A percentile compares a stretch with the other conserved stretches of the same genome.
phyloP scores from a whole-genome alignment of 495 filamentous ascomycete species.

The Podospora tetraspora region DNA sequence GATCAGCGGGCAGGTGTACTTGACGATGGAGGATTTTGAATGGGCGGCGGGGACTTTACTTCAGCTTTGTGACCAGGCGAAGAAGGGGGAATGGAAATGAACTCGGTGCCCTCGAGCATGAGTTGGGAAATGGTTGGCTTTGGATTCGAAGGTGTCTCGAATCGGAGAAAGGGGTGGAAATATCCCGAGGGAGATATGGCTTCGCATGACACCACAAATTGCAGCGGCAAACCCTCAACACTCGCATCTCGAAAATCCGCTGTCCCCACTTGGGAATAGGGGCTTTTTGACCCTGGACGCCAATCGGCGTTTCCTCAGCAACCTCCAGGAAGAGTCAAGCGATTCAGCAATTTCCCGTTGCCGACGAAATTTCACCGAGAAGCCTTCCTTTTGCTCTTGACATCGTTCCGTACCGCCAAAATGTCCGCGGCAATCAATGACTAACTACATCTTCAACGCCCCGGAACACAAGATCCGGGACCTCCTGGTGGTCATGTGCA shows the following conservation, averaged over 20 bases:
- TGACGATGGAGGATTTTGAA: constrained; percentile 64
- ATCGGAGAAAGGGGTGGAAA: too few relatives aligned
- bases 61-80: neutral
- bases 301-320: neutral
- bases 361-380: neutral
- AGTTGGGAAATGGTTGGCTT: neutral
- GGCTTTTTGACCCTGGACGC: neutral
- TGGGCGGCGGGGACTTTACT: constrained; percentile 51
- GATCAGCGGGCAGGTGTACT: constrained; percentile 63
- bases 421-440: neutral
- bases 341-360: neutral
- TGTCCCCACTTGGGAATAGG: neutral
- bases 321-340: neutral
- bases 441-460: neutral
- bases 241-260: neutral
- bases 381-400: neutral
- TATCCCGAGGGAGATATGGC: too few relatives aligned
- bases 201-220: too few relatives aligned
- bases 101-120: neutral
- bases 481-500: neutral
- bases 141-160: neutral
- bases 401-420: neutral
- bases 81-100: neutral
- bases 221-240: too few relatives aligned
- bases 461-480: neutral